phyloP scores from a whole-genome alignment of 306 rosid genomes.

The Biancaea sappan region DNA sequence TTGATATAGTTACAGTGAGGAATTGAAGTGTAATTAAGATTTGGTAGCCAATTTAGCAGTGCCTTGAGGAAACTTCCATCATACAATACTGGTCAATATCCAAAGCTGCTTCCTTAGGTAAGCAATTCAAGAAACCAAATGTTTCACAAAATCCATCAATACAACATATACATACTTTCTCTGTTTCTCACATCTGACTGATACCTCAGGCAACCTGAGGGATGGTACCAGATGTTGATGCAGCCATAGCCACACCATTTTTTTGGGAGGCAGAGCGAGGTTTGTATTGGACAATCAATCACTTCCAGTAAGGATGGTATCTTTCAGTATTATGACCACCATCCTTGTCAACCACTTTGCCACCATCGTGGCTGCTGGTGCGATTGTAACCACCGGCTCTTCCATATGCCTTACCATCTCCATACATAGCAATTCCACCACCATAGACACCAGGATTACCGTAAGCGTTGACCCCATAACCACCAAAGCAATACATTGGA shows the following conservation, averaged over 20 bases:
- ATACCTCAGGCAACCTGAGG: conserved; percentile 12
- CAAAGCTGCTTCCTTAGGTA: not conserved
- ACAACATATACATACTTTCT: conserved; percentile 13
- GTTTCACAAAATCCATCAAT: conserved; percentile 8
- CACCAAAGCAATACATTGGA: conserved; percentile 53
- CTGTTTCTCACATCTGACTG: conserved; percentile 14
- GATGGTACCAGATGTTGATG: not conserved
- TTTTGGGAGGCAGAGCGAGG: not conserved
- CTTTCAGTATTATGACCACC: conserved; percentile 48
- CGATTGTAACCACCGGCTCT: conserved; percentile 31
- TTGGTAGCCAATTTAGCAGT: conserved; percentile 18
- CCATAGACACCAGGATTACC: conserved; percentile 49
- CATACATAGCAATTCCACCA: conserved; percentile 37
- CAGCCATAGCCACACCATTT: conserved; percentile 6
- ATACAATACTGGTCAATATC: not conserved
- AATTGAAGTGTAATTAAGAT: not conserved
- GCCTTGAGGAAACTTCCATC: conserved; percentile 1
- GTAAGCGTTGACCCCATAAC: conserved; percentile 44
- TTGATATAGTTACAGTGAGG: not conserved
- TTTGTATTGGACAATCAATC: conserved; percentile 12
- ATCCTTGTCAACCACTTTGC: conserved; percentile 40
- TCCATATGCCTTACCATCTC: conserved; percentile 41
- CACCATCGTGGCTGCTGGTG: conserved; percentile 30
- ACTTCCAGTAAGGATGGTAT: conserved; percentile 59
- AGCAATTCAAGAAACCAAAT: conserved; percentile 15